Conservation (phyloP, 2,329 filamentous ascomycete genomes). For the Paecilomyces niveus region DNA sequence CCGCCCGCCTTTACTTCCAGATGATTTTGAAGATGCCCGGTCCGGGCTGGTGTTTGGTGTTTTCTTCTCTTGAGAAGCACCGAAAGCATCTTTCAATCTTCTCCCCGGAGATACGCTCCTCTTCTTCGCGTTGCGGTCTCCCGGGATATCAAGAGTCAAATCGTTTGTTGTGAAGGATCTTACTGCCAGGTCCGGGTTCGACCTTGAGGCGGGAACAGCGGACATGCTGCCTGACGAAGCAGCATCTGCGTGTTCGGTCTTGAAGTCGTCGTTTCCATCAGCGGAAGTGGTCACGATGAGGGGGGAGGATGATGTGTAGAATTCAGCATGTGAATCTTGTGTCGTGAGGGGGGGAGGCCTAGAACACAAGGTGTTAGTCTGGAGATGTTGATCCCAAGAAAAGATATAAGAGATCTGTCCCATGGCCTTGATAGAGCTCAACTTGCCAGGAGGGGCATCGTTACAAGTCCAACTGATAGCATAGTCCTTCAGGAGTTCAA, state of each 20-base stretch:
- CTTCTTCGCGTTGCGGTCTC: slow-evolving; percentile 35
- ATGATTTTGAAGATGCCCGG: slow-evolving; percentile 34
- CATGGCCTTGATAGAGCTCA: not conserved
- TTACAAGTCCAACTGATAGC: not conserved
- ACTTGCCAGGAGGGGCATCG: not conserved
- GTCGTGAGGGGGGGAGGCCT: slow-evolving; percentile 44
- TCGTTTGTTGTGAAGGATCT: slow-evolving; percentile 18
- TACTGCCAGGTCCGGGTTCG: slow-evolving; percentile 30
- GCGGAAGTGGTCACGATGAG: slow-evolving; percentile 51
- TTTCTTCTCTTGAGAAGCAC: slow-evolving; percentile 43
- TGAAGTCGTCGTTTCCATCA: slow-evolving; percentile 33
- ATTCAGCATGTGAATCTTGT: slow-evolving; percentile 59
- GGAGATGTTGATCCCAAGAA: slow-evolving; percentile 9
- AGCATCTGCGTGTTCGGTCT: slow-evolving; percentile 17
- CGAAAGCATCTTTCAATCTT: slow-evolving; percentile 67
- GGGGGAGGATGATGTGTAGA: slow-evolving; percentile 63
- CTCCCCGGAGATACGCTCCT: slow-evolving; percentile 63
- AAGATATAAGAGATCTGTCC: no score
- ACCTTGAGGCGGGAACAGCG: slow-evolving; percentile 31
- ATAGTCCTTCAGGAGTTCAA: no score
- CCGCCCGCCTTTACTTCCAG: slow-evolving; percentile 33
- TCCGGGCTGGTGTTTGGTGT: slow-evolving; percentile 44
- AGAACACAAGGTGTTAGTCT: slow-evolving; percentile 2
- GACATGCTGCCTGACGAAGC: slow-evolving; percentile 21
- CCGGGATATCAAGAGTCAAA: slow-evolving; percentile 24